Conservation (phyloP, 352 stramenopile species). For the Pythium phragmiticola region DNA sequence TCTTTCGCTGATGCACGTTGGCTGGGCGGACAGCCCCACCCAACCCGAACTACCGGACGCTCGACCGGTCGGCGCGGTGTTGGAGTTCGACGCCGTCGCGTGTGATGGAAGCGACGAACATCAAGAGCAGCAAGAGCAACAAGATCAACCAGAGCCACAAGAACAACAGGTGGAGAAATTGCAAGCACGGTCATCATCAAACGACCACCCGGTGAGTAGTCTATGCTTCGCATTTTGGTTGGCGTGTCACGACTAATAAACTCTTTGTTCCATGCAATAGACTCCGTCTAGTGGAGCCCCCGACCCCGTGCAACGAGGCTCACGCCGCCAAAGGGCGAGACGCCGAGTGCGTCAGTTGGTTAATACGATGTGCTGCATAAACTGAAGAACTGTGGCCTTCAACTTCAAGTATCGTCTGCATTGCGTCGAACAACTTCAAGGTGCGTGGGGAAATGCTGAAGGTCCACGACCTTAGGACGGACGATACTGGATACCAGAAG, state of each 20-base stretch:
- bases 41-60: not conserved
- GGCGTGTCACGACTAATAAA: too few relatives aligned
- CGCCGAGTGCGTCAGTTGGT: not conserved
- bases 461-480: too few relatives aligned
- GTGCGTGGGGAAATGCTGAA: too few relatives aligned
- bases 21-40: not conserved
- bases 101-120: not conserved
- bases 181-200: too few relatives aligned
- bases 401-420: too few relatives aligned
- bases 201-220: too few relatives aligned
- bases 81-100: not conserved
- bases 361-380: not conserved
- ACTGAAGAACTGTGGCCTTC: not conserved
- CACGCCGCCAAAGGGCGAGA: not conserved
- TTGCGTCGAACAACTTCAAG: too few relatives aligned
- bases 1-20: not conserved
- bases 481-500: too few relatives aligned
- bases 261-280: not conserved
- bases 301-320: not conserved
- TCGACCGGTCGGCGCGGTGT: not conserved
- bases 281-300: not conserved
- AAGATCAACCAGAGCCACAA: too few relatives aligned
- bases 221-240: too few relatives aligned
- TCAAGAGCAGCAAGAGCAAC: not conserved
- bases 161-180: too few relatives aligned